Conservation (phyloP, 2,329 filamentous ascomycete genomes). For the Penicillium sp. region DNA sequence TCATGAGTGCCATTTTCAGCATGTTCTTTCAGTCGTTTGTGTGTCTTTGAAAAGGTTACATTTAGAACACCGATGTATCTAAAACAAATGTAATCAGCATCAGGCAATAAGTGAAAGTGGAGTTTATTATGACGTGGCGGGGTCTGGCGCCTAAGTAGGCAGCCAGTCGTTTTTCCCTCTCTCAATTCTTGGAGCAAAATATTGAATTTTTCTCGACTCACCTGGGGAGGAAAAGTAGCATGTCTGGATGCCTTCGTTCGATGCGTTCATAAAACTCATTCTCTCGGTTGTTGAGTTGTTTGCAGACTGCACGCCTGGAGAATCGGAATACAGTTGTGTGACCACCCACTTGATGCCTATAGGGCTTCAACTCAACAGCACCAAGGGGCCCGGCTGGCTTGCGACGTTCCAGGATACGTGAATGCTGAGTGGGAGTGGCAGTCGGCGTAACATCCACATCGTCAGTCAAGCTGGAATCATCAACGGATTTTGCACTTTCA, state of each 20-base stretch:
- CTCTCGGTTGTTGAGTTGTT: conserved; percentile 95
- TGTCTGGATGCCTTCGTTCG: conserved; percentile 83
- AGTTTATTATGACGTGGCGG: background rate
- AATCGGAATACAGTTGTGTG: conserved; percentile 97
- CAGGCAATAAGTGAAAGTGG: background rate
- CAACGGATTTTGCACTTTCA: conserved; percentile 45
- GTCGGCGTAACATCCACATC: conserved; percentile 53
- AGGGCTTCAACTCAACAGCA: conserved; percentile 93
- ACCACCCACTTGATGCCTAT: conserved; percentile 94
- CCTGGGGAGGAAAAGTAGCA: conserved; percentile 87
- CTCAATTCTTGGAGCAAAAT: background rate
- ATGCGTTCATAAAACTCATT: conserved; percentile 99
- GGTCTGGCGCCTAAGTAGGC: background rate
- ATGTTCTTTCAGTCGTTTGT: conserved; percentile 57
- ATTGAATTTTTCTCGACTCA: conserved; percentile 46
- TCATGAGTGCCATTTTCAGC: conserved; percentile 15
- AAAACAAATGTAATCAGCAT: conserved; percentile 5
- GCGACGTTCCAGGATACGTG: conserved; percentile 28
- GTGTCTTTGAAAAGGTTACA: conserved; percentile 86
- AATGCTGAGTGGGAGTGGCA: conserved; percentile 41
- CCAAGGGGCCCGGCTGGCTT: conserved; percentile 62
- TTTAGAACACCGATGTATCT: conserved; percentile 97
- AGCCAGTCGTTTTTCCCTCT: background rate
- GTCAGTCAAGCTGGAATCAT: conserved; percentile 57
- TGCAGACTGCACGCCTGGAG: conserved; percentile 91